phyloP scores from a whole-genome alignment of 225 moss, liverwort and hornwort species.

The Sphagnum contortum region DNA sequence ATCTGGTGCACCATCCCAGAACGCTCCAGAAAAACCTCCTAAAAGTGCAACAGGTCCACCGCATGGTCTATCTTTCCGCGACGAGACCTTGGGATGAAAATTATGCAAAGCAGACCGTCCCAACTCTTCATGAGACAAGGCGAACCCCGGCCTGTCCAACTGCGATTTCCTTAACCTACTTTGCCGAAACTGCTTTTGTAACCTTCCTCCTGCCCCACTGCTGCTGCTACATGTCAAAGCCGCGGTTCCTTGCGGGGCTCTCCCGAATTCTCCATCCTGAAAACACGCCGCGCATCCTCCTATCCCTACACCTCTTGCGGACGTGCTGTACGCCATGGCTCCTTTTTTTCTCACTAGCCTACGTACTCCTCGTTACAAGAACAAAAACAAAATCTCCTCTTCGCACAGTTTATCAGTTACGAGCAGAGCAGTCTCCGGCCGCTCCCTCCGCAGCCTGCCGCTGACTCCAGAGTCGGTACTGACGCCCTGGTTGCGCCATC shows the following conservation, averaged over 20 bases:
- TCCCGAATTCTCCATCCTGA: background rate
- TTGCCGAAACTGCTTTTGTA: background rate
- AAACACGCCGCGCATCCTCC: background rate
- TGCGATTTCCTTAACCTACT: constrained; percentile 1
- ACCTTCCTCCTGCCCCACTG: background rate
- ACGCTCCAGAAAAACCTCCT: constrained; percentile 3
- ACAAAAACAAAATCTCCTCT: no score
- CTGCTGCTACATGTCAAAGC: constrained; percentile 1
- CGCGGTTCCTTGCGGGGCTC: background rate
- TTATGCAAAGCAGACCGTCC: background rate
- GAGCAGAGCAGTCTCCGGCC: no score
- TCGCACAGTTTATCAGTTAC: no score
- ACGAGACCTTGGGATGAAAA: background rate
- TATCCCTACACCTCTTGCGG: background rate
- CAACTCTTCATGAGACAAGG: background rate
- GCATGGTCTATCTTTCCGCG: background rate
- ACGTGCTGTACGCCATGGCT: background rate
- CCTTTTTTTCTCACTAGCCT: background rate
- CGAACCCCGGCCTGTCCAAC: background rate
- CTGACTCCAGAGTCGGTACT: no score
- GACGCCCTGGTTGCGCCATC: no score
- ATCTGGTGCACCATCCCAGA: constrained; percentile 5
- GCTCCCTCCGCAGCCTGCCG: no score
- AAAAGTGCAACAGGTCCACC: background rate
- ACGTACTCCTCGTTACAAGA: no score